phyloP scores from a whole-genome alignment of 768 basidiomycete species.

The Glaciozyma antarctica region DNA sequence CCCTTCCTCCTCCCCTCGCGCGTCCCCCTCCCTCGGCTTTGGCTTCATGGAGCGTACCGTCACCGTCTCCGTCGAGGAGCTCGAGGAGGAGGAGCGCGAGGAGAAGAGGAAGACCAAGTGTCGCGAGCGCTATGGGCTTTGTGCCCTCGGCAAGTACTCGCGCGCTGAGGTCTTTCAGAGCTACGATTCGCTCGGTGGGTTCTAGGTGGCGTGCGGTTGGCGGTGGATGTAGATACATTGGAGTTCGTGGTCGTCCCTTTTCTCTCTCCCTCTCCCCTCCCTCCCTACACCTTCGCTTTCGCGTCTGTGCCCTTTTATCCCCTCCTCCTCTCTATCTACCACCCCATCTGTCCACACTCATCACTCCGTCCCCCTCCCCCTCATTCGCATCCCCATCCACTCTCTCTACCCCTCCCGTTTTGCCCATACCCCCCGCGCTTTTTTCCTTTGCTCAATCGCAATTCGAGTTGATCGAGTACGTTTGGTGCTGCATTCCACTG shows the following conservation, averaged over 20 bases:
- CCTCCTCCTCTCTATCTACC: too few species aligned
- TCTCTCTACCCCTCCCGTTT: too few species aligned
- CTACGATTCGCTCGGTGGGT: conserved; percentile 25
- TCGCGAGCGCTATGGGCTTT: conserved; percentile 26
- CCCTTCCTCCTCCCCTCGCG: not conserved
- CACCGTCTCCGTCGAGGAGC: not conserved
- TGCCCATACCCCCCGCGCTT: too few species aligned
- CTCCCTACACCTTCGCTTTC: not conserved
- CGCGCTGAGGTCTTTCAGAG: conserved; percentile 18
- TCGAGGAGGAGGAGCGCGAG: conserved; percentile 8
- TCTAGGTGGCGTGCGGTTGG: conserved; percentile 3
- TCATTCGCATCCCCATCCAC: too few species aligned
- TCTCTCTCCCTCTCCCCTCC: not conserved
- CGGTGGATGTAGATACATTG: too few species aligned
- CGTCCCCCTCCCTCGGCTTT: not conserved
- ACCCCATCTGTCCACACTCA: too few species aligned
- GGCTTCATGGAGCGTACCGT: not conserved
- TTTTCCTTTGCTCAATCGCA: too few species aligned
- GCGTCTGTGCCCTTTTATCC: too few species aligned
- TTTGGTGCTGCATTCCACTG: too few species aligned
- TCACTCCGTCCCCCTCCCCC: too few species aligned
- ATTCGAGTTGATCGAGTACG: too few species aligned
- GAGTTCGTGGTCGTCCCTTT: not conserved
- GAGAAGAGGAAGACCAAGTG: conserved; percentile 5
- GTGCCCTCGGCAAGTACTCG: conserved; percentile 26